Base-by-base conservation (phyloP, 1,139 yeast species). In the Insectozyma bohioensis region DNA sequence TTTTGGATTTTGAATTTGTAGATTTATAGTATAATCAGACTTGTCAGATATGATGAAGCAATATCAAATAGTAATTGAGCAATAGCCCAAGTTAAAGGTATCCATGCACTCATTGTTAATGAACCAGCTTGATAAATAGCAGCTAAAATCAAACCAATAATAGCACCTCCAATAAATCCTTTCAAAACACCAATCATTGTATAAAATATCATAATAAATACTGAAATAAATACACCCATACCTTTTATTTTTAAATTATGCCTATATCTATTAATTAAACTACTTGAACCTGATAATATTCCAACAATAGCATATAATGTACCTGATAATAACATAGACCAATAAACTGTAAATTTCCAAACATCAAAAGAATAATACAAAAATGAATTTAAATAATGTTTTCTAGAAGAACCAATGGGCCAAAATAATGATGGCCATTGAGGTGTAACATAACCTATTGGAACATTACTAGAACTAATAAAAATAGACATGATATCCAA, bases 91-190 rank as follows among this genome's bases (percentile, higher is more conserved):
- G 83, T 75, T 46, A 88, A 70, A 1, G 97, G 97, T 8, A 88
- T 78, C 97, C 97, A 90, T 0, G 96, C 85, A 18, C 95, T 82
- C 92, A 90, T 85, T 15, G 85, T 75, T 52, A 88, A 75, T 10
- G 78, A 63, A 0, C 88, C 95, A 0, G 95, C 81, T 35, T 73
- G 67, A 58, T 88, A 88, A 4, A 87, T 73, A 2, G 88, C 85
- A 47, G 63, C 62, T 11, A 64, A 37, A 16, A 78, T 56, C 10
- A 88, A 62, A 0, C 97, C 97, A 24, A 83, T 70, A 8, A 87
- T 67, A 0, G 92, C 77, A 0, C 96, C 96, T 4, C 81, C 66
- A 4, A 80, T 56, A 32, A 83, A 63, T 0, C 85, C 95, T 44
- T 82, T 87, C 1, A 74, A 42, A 1, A 79, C 72, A 0, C 88